phyloP scores from a whole-genome alignment of 495 filamentous ascomycete genomes.

The Penicillium psychrofluorescens region DNA sequence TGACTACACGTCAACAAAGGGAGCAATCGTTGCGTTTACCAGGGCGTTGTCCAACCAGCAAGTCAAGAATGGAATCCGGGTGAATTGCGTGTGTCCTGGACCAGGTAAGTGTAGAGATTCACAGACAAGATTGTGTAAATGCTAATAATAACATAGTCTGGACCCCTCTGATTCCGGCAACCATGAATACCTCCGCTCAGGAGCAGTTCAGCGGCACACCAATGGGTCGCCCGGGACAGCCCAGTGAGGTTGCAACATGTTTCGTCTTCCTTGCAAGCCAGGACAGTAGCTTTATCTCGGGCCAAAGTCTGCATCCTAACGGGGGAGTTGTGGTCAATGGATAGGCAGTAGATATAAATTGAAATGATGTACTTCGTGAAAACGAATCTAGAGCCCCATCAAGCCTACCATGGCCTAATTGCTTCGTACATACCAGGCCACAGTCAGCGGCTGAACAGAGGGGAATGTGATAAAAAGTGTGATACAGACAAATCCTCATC shows the following conservation, averaged over 20 bases:
- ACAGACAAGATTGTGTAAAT: not conserved
- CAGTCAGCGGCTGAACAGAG: no score
- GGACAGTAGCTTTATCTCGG: slow-evolving; percentile 60
- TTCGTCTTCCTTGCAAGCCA: slow-evolving; percentile 72
- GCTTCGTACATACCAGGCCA: no score
- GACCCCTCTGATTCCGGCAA: slow-evolving; percentile 73
- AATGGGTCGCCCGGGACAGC: slow-evolving; percentile 72
- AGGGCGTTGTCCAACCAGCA: slow-evolving; percentile 72
- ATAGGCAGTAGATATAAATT: no score
- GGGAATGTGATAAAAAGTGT: no score
- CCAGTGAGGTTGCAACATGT: slow-evolving; percentile 71
- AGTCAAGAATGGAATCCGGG: slow-evolving; percentile 62
- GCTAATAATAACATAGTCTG: slow-evolving; percentile 42
- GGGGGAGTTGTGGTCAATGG: slow-evolving; percentile 57
- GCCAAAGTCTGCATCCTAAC: slow-evolving; percentile 57
- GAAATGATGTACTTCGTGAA: no score
- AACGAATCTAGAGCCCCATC: no score
- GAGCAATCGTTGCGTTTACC: slow-evolving; percentile 75
- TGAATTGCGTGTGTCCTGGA: slow-evolving; percentile 73
- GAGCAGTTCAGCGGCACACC: slow-evolving; percentile 62
- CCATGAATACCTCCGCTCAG: slow-evolving; percentile 61
- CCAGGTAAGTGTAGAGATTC: slow-evolving; percentile 32
- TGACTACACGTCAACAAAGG: slow-evolving; percentile 80
- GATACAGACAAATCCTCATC: no score
- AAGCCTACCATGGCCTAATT: no score